These are phyloP conservation scores for Collybia nuda DNA, from an alignment of 768 basidiomycete genomes.

Conservation along the genomic window DNA sequence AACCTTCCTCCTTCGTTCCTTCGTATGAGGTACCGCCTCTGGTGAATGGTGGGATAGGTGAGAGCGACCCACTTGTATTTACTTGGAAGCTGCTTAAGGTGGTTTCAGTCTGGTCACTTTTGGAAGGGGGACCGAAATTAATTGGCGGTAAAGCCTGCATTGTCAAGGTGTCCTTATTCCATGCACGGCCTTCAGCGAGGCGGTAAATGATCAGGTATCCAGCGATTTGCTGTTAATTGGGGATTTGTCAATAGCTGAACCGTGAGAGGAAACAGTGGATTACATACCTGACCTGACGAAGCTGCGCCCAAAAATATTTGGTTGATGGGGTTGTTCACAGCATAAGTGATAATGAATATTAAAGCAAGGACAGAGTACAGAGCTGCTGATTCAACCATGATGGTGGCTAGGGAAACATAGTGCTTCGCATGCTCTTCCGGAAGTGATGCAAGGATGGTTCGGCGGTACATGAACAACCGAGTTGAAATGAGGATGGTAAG, in stretches of 20 bases:
- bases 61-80: not conserved
- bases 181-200: constrained; percentile 45
- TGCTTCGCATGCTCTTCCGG: constrained; percentile 25
- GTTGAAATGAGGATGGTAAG: constrained; percentile 28
- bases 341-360: constrained; percentile 30
- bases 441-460: constrained; percentile 20
- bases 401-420: constrained; percentile 27
- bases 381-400: constrained; percentile 36
- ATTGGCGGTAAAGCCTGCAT: constrained; percentile 16
- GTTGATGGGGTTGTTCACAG: constrained; percentile 27
- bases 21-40: not conserved
- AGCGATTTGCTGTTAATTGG: constrained; percentile 37
- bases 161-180: constrained; percentile 30
- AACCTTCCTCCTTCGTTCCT: not conserved
- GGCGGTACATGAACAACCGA: constrained; percentile 27
- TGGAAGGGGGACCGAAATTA: constrained; percentile 1
- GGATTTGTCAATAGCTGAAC: not conserved
- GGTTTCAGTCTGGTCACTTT: not conserved
- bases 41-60: not conserved
- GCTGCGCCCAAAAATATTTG: constrained; percentile 27
- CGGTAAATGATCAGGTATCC: constrained; percentile 48
- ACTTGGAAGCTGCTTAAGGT: constrained; percentile 4
- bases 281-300: constrained; percentile 25
- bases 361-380: constrained; percentile 30
- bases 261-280: not conserved